Base-by-base conservation (phyloP, 1,284 basidiomycete species). In the Ustilago sp. region DNA sequence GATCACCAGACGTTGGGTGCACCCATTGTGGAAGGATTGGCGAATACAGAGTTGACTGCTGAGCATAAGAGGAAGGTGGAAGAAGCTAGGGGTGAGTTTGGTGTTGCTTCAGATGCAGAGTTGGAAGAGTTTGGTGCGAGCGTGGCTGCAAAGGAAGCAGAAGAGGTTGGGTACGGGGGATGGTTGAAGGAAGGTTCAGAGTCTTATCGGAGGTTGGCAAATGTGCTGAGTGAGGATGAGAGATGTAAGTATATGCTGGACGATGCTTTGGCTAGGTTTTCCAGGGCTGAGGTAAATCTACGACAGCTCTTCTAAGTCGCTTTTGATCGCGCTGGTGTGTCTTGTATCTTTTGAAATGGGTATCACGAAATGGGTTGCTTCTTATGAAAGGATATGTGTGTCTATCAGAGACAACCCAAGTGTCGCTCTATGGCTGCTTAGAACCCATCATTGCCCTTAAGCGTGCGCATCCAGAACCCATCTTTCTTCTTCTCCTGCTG, bases 401-500 rank as follows among this genome's bases (percentile, higher is more conserved):
- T 57, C 4, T 54, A 36, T 12, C 50, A n/a, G 15, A 32, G 3
- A 55, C 13, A 35, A 31, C 8, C 9, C 32, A 28, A 53, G 8
- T 28, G 52, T 35, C 15, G 1, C 34, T 8, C 11, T 53, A 17
- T 39, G n/a, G 28, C 4, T 32, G 7, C 13, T 23, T 17, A 68
- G 59, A 69, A 59, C 11, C 61, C 53, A 17, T 68, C 65, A 55
- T 70, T 70, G 9, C 67, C 74, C 23, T 77, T 77, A 48, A 77
- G 59, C 3, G 51, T 62, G 23, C 74, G 62, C 74, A 73, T 77
- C 63, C 66, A 77, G 36, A 72, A 62, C 2, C 69, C 66, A 19
- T 77, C 70, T 48, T 71, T 71, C 45, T 68, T 72, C 41, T 73
- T 69, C 19, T 67, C 32, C 35, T 73, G 66, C 59, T 68, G 52